Base-by-base conservation (phyloP, 2,329 filamentous ascomycete species). In the Ceratocystiopsis brevicomis region DNA sequence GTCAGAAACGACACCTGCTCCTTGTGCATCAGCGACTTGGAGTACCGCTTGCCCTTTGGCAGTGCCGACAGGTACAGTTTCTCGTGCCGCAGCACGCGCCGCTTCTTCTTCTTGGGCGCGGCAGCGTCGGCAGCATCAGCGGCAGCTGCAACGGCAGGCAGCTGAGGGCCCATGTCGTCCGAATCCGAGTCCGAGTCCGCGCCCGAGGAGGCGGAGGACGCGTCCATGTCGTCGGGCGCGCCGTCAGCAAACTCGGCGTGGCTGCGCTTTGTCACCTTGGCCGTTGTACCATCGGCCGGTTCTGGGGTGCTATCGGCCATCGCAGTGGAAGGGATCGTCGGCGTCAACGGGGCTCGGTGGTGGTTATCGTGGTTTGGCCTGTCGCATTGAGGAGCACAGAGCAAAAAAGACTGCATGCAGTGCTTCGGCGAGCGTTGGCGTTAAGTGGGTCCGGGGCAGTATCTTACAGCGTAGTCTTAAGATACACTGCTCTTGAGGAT, bases 1-100 rank as follows among this genome's bases (percentile, higher is more conserved):
- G 79, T 92, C 49, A 84, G 74, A 54, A 87, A 96, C 45, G 81
- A 74, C 41, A 98, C 64, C 62, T 94, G 86, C 52, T 98, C 90
- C 63, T 88, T 87, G 70, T 98, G 90, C 92, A 98, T 98, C 55
- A 98, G 68, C 39, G 90, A 96, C 56, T 87, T 93, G 46, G 82
- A 93, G 63, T 98, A 98, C 39, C 84, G 80, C 35, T 69, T 55
- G 17, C 84, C 82, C 41, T 73, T 74, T 5, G 90, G 90, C 35
- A 98, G 71, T 36, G 90, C 88, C 46, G 84, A 83, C 49, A 96
- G 67, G 61, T 95, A 96, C 54, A 96, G 77, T 59, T 90, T 94
- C 63, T 96, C 88, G 64, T 95, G 88, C 2, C 84, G 85, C 3
- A 98, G 76, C 53, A 83, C 83, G 53, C 87, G 75, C 49, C 83